Base-by-base conservation (phyloP, 192 early-diverging fungal species). In the Entrophospora sp. region DNA sequence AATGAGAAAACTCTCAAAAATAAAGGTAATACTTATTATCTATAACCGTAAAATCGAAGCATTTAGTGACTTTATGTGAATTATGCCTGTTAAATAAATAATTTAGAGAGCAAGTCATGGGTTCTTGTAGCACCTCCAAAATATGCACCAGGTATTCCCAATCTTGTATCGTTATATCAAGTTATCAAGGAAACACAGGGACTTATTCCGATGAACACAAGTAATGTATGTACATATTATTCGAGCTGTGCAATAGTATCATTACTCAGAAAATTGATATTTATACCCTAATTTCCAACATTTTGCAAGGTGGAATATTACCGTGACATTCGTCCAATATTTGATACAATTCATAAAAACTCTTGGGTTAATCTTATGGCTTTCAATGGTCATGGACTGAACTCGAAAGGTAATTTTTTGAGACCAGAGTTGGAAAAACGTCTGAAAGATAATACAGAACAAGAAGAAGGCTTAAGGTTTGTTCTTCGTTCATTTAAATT, bases 131-230 rank as follows among this genome's bases (percentile, higher is more conserved):
- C 48, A 51, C 48, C 48, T 51, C 48, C 48, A 51, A 51, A 51
- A n/a, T 51, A n/a, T 51, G 48, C 48, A 51, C 48, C 48, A 51
- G 48, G 48, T 51, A 51, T 51, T 51, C 48, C n/a, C 48, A 51
- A 51, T 25, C n/a, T 51, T 8, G 20, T 51, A 51, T 25, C 48
- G 18, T 25, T 51, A 25, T 51, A 51, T 51, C 48, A 51, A 51
- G 18, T 51, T 51, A 51, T 51, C 48, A 10, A 5, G 48, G 48
- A 51, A 51, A 51, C 48, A n/a, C 48, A 51, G 24, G 7, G 18
- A 6, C 48, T n/a, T 10, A n/a, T n/a, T n/a, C n/a, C n/a, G n/a
- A n/a, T n/a, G n/a, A n/a, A n/a, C n/a, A n/a, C n/a, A n/a, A n/a
- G n/a, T n/a, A n/a, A n/a, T n/a, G n/a, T n/a, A n/a, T n/a, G n/a